Base-by-base conservation (phyloP, 2,329 filamentous ascomycete species). In the Xylaria arbuscula region DNA sequence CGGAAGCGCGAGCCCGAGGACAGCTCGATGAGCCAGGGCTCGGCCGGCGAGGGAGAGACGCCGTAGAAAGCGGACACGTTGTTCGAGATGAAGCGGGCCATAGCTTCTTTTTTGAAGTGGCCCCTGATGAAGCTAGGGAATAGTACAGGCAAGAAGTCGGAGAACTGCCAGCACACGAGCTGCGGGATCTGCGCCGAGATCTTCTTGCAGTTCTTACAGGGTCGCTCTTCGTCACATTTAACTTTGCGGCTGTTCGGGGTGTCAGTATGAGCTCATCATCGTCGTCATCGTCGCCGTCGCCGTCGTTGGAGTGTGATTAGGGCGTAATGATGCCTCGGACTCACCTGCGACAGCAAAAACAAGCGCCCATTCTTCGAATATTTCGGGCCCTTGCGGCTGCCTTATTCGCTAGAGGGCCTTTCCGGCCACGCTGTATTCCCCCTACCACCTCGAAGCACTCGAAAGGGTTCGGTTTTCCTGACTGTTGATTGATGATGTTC, bases 101-200 rank as follows among this genome's bases (percentile, higher is more conserved):
- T 85, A 68, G 83, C 80, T 2, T 87, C 84, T 70, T 83, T 85
- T 54, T 76, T 78, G 67, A 89, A 83, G 73, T 88, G 87, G 0
- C 74, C 74, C 7, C 86, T 81, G 42, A 88, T 83, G 64, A 87
- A 83, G 9, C 79, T 78, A 4, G 87, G 87, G 64, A 88, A 88
- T 32, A 89, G 73, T 2, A 85, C 80, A 0, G 80, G 79, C 8
- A 85, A 69, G 67, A 89, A 89, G 74, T 88, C 86, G 48, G 82
- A 81, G 67, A 89, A 88, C 74, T 86, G 85, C 87, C 87, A 88
- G 78, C 87, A 89, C 28, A 89, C 81, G 22, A 86, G 82, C 72
- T 87, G 84, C 1, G 86, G 86, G 15, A 87, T 80, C 58, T 82
- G 78, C 1, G 80, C 75, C 62, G 82, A 81, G 62, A 88, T 81